A percentile compares a stretch with the other conserved stretches of the same genome.
Conservation (phyloP, 495 filamentous ascomycete genomes). For the Rostrohypoxylon terebratum region DNA sequence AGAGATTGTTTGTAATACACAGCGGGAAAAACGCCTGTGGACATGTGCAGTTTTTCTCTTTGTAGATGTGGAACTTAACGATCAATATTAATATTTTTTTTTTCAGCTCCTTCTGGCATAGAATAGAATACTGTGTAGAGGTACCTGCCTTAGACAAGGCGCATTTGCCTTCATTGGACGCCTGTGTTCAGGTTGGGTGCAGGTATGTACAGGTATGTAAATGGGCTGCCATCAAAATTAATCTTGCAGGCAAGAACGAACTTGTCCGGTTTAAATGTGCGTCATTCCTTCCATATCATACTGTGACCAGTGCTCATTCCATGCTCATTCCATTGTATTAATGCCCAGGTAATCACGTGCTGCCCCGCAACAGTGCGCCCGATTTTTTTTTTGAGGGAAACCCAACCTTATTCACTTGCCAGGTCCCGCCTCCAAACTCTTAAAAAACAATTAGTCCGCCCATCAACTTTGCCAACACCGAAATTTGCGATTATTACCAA, state of each 20-base stretch:
- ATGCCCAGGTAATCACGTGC: conserved; percentile 46
- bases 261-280: conserved; percentile 33
- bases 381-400: conserved; percentile 43
- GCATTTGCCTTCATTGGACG: not conserved
- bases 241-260: not conserved
- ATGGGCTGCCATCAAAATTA: not conserved
- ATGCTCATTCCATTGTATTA: conserved; percentile 38
- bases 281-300: conserved; percentile 30
- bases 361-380: conserved; percentile 46
- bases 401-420: conserved; percentile 43
- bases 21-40: too few species aligned
- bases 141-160: not conserved
- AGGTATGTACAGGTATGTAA: too few species aligned
- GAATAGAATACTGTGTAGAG: not conserved
- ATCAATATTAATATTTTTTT: not conserved
- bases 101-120: conserved; percentile 2
- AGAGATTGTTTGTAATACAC: too few species aligned
- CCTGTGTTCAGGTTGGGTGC: conserved; percentile 2
- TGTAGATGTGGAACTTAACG: not conserved
- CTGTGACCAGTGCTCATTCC: conserved; percentile 20
- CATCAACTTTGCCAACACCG: conserved; percentile 32
- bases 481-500: conserved; percentile 35
- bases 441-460: conserved; percentile 43
- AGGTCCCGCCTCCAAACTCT: conserved; percentile 42
- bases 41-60: not conserved